phyloP scores from a whole-genome alignment of 2,329 filamentous ascomycete genomes.

The Colletotrichum sp. region DNA sequence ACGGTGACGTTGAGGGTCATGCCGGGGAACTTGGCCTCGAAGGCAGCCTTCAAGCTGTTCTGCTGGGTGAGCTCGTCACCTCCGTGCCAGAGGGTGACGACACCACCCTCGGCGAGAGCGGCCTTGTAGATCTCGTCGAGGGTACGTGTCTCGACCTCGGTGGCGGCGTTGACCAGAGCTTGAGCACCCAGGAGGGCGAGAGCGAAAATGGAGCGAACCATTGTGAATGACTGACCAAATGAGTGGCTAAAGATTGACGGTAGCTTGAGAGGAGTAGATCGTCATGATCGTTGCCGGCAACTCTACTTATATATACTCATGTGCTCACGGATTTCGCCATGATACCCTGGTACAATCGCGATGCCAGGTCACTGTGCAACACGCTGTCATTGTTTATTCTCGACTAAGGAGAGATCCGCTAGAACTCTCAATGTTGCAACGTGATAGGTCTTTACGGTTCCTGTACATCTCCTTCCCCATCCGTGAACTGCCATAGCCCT shows the following conservation, averaged over 20 bases:
- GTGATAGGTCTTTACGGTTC: not conserved
- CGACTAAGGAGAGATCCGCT: not conserved
- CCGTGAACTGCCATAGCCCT: not conserved
- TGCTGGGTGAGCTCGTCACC: slow-evolving; percentile 50
- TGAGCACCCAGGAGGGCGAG: slow-evolving; percentile 5
- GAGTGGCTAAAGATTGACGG: not conserved
- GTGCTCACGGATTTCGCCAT: not conserved
- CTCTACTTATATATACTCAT: not conserved
- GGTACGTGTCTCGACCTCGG: slow-evolving; percentile 46
- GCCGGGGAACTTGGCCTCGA: slow-evolving; percentile 51
- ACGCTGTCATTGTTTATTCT: not conserved
- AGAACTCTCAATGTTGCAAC: not conserved
- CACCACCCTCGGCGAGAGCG: slow-evolving; percentile 49
- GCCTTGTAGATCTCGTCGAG: slow-evolving; percentile 55
- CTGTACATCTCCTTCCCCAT: not conserved
- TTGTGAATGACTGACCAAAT: not conserved
- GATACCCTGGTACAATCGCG: not conserved
- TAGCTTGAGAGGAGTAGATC: not conserved
- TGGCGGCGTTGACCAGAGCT: slow-evolving; percentile 12
- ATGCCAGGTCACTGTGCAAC: not conserved
- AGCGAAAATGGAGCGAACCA: slow-evolving; percentile 4
- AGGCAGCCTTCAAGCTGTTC: slow-evolving; percentile 42
- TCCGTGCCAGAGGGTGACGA: slow-evolving; percentile 52
- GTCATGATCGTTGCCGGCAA: not conserved
- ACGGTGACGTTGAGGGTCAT: slow-evolving; percentile 59